Evolutionary conservation across 805 yeast genomes (phyloP), one percentile per base, ranked within the genome.

Genomic region (Candida succiphila): DNA sequence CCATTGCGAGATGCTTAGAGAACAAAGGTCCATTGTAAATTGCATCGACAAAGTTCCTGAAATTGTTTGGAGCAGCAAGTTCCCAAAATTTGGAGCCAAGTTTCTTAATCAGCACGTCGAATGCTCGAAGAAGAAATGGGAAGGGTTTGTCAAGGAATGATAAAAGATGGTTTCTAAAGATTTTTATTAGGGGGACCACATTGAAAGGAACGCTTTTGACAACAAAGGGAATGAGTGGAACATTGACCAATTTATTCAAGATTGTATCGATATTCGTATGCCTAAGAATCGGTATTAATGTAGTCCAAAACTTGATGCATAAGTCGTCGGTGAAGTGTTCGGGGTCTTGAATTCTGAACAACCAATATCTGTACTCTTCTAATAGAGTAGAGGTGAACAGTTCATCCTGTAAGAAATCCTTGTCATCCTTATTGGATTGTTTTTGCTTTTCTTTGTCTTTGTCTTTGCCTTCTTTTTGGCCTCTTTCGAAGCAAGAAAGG

Each of bases 41-140:
- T 14, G 75, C 65, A 41, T 79, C 87, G 33, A 81, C 51, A 29
- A 78, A 59, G 38, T 74, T 75, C 20, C 62, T 64, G 38, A 68
- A 71, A 2, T 71, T 69, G 38, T 60, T 68, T 36, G 48, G 57
- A 0, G 83, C 84, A 1, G 67, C 57, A 4, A 56, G 43, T 0
- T 50, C 44, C 89, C 92, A 84, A 37, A 78, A 71, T 3, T 58
- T 56, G 0, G 45, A 15, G 7, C 63, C 66, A 9, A 74, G 57
- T 27, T 59, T 59, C 3, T 42, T 38, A 17, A 82, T 51, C 1
- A 78, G 51, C 7, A 61, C 38, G 12, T 61, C 47, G 23, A 81
- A 61, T 3, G 72, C 69, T 35, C 72, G 58, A n/a, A 85, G 54
- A 4, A 80, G 51, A 14, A 65, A 54, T 1, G 81, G 80, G 22